A percentile compares a stretch with the other conserved stretches of the same genome.
phyloP scores from a whole-genome alignment of 148 eudicot genomes.

The Agrostemma githago region DNA sequence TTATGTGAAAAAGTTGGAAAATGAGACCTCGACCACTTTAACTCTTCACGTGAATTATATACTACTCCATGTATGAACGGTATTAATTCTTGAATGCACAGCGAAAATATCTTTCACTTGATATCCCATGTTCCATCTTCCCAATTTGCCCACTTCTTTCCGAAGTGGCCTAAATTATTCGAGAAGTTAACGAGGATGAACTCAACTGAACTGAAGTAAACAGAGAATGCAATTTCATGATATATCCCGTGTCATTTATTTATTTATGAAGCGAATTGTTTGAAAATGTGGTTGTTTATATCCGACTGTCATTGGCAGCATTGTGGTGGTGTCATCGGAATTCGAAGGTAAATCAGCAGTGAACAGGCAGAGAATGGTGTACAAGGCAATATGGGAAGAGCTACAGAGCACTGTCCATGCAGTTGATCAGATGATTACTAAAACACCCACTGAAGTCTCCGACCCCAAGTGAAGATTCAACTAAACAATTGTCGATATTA shows the following conservation, averaged over 20 bases:
- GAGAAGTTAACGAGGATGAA: too few relatives aligned
- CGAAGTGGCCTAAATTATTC: too few relatives aligned
- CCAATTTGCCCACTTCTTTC: neutral
- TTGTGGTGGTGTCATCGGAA: slow-evolving; percentile 64
- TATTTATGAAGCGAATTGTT: too few relatives aligned
- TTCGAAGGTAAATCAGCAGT: slow-evolving; percentile 86
- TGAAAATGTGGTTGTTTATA: neutral
- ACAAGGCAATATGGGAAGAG: slow-evolving; percentile 97
- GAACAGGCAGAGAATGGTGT: slow-evolving; percentile 90
- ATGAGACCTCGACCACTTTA: neutral
- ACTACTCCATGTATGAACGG: too few relatives aligned
- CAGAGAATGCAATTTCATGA: too few relatives aligned
- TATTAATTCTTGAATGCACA: too few relatives aligned
- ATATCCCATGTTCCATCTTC: too few relatives aligned
- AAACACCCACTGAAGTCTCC: slow-evolving; percentile 59
- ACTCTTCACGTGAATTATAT: too few relatives aligned
- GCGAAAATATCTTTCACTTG: too few relatives aligned
- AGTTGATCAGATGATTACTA: slow-evolving; percentile 89
- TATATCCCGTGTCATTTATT: too few relatives aligned
- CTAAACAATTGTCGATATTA: neutral
- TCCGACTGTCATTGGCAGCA: slow-evolving; percentile 35
- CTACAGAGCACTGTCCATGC: slow-evolving; percentile 87
- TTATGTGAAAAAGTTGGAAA: neutral
- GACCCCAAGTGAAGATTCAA: slow-evolving; percentile 20
- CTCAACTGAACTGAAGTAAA: too few relatives aligned